Base-by-base conservation (phyloP, 192 early-diverging fungal genomes). In the Mortierella alpina region DNA sequence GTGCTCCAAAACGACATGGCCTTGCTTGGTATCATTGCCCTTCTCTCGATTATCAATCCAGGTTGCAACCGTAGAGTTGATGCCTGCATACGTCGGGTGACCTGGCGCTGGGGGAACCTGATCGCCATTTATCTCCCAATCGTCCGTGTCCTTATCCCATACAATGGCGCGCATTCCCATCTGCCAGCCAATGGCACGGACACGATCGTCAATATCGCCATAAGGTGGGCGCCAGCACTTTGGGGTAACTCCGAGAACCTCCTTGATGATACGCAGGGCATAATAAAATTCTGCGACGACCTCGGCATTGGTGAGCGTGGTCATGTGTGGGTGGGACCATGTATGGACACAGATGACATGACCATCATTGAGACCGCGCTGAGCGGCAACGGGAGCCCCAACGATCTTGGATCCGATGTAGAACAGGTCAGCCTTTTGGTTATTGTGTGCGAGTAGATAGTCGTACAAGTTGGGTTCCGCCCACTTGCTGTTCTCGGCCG, bases 261-360 rank as follows among this genome's bases (percentile, higher is more conserved):
- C 49, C 56, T 88, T 85, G 62, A 91, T 85, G 13, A 74, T 70
- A 52, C 80, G 69, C 89, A 61, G 46, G 39, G 59, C 17, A 18
- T 55, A 55, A 4, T 55, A 55, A 18, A 55, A 55, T 22, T 55
- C 86, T 59, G 84, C 83, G 55, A 87, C 83, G n/a, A 90, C 57
- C 31, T 73, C 53, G 39, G 70, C 59, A 18, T 81, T 75, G 17
- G 69, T 54, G 10, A 82, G 51, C 17, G 79, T 78, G 18, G 88
- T 82, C 76, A 90, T 74, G 46, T 72, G 61, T 47, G 77, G 70
- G 46, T 89, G 88, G 44, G 82, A 73, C 88, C 88, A 89, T 14
- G 89, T 90, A 51, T 90, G 89, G 41, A 66, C 73, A 23, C 80
- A 86, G 48, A 91, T 66, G 8, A 73, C 71, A 40, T 90, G 87